A percentile compares a stretch with the other conserved stretches of the same genome.
These are phyloP conservation scores for Schizophyllum commune DNA, from an alignment of 1,284 basidiomycete genomes.

Conservation along the genomic window DNA sequence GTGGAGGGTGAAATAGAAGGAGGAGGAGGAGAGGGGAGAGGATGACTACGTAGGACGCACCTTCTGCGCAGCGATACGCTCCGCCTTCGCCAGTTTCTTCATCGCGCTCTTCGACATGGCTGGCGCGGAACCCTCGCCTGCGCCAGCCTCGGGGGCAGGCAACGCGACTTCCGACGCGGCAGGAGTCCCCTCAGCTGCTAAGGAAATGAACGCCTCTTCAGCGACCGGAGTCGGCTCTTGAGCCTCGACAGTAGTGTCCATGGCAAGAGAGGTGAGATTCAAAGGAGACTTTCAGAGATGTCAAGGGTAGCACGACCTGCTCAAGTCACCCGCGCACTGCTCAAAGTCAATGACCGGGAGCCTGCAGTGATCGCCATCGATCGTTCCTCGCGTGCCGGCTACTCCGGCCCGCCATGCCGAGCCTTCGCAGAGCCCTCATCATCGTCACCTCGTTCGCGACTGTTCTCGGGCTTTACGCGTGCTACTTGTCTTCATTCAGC, in stretches of 20 bases:
- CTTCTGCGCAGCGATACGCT: constrained; percentile 60
- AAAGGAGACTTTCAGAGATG: too few relatives aligned
- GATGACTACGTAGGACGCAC: not conserved
- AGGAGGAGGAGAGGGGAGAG: not conserved
- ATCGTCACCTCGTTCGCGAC: constrained; percentile 15
- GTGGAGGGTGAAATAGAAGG: too few relatives aligned
- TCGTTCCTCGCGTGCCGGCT: not conserved
- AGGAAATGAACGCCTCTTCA: not conserved
- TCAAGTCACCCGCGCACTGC: not conserved
- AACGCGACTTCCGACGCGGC: not conserved
- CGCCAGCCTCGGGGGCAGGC: not conserved
- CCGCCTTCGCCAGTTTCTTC: constrained; percentile 69
- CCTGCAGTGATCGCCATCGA: not conserved
- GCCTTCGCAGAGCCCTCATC: constrained; percentile 13
- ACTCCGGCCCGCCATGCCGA: not conserved
- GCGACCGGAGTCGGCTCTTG: not conserved
- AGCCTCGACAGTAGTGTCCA: not conserved
- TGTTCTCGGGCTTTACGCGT: constrained; percentile 11
- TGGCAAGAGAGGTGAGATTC: not conserved
- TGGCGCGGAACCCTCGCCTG: constrained; percentile 13
- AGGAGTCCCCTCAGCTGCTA: not conserved
- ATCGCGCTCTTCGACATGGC: constrained; percentile 72
- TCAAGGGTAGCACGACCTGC: not conserved
- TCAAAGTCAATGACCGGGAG: not conserved
- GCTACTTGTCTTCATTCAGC: constrained; percentile 1